Evolutionary conservation across 2,329 filamentous ascomycete species (phyloP), one percentile per base, ranked within the genome.

Genomic region (Aquanectria penicillioides): DNA sequence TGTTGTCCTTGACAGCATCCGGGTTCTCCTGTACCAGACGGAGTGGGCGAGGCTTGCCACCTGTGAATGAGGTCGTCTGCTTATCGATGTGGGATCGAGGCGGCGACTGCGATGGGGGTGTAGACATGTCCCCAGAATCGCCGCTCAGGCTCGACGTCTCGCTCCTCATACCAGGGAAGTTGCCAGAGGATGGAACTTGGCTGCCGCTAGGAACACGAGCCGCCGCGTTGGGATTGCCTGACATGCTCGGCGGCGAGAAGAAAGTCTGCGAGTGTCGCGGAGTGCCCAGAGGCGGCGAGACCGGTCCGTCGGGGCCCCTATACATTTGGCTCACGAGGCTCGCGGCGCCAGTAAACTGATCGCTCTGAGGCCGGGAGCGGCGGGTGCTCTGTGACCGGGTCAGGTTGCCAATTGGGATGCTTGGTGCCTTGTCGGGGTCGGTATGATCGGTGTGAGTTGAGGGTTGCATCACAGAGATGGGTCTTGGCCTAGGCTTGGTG

Each of bases 241-340:
- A 77, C 38, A 81, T 76, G 40, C 76, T 77, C 65, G 75, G 80
- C 67, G 78, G 76, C 12, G 77, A 77, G 75, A 91, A 91, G 77
- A 90, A 90, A 26, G 86, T 87, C 70, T 86, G 82, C 62, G 86
- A 85, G 72, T 85, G 80, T 61, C 89, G 78, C 68, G 87, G 78
- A 74, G 87, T 81, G 65, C 80, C 80, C 22, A 88, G 77, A 4
- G 84, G 79, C 38, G 86, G 83, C 18, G 88, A 90, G 37, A 85
- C 81, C 8, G 87, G 84, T 4, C 86, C 84, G 18, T 90, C 85
- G 9, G 88, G 85, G 12, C 90, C 90, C 70, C 89, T 89, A 79
- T 96, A 96, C 91, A 97, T 97, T 75, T 94, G 93, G 69, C 92
- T 92, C 44, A 97, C 89, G 25, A 97, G 86, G 59, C 84, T 87